These are phyloP conservation scores for Aspergillus clavatus DNA, from an alignment of 2,329 filamentous ascomycete species.

Conservation along the genomic window DNA sequence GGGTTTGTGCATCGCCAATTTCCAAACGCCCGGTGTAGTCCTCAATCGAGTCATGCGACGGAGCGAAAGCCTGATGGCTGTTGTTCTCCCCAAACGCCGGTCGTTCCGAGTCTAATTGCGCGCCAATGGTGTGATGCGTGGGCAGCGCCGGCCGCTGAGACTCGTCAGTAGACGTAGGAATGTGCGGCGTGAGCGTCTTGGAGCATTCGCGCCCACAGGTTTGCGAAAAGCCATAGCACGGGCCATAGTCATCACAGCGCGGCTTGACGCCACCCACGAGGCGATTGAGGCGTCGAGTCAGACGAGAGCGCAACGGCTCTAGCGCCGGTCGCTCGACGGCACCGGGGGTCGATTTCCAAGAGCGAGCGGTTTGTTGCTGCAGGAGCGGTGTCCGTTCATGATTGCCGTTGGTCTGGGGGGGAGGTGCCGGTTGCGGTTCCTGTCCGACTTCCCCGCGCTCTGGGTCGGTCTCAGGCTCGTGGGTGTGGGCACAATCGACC, in stretches of 20 bases:
- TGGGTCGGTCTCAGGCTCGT: conserved; percentile 34
- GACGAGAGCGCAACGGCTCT: conserved; percentile 32
- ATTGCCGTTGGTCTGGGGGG: conserved; percentile 8
- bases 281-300: conserved; percentile 43
- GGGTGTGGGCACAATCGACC: conserved; percentile 46
- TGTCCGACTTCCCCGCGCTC: conserved; percentile 27
- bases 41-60: neutral
- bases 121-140: conserved; percentile 16
- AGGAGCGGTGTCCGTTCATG: conserved; percentile 32
- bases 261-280: conserved; percentile 48
- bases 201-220: conserved; percentile 59
- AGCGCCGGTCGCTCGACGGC: conserved; percentile 12
- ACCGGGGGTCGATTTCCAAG: conserved; percentile 22
- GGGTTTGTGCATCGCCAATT: conserved; percentile 8
- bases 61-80: neutral
- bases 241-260: conserved; percentile 53
- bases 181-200: conserved; percentile 35
- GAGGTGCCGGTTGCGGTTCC: conserved; percentile 13
- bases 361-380: conserved; percentile 5
- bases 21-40: conserved; percentile 12
- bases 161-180: conserved; percentile 12
- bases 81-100: neutral
- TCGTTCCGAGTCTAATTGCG: conserved; percentile 14
- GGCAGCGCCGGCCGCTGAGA: conserved; percentile 9
- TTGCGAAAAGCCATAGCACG: conserved; percentile 59